phyloP scores from a whole-genome alignment of 1,139 yeast genomes.

The Candida sp. region DNA sequence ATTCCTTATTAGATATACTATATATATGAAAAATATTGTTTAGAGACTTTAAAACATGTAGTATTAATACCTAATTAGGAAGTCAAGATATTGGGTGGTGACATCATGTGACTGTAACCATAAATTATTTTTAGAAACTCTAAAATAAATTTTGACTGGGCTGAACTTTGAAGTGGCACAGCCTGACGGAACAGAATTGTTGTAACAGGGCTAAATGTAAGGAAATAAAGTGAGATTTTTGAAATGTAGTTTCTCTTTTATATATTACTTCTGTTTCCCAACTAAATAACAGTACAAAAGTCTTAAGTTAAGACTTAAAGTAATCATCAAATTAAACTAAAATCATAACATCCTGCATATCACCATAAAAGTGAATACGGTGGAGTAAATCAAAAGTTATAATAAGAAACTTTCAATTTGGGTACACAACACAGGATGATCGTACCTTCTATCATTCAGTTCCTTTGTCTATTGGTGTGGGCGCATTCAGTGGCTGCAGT shows the following conservation, averaged over 20 bases:
- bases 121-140: not conserved
- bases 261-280: too few species aligned
- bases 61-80: too few species aligned
- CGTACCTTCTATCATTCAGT: not conserved
- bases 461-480: constrained; percentile 8
- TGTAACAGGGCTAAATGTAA: too few species aligned
- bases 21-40: too few species aligned
- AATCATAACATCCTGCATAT: not conserved
- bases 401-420: not conserved
- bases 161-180: not conserved
- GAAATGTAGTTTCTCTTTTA: too few species aligned
- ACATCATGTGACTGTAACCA: not conserved
- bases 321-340: too few species aligned
- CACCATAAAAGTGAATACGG: not conserved
- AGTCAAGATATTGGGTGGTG: too few species aligned
- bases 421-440: not conserved
- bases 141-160: not conserved
- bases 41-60: too few species aligned
- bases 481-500: constrained; percentile 13
- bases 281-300: too few species aligned
- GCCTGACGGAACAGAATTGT: too few species aligned
- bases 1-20: constrained; percentile 68
- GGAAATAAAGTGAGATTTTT: too few species aligned
- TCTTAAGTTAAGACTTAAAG: too few species aligned
- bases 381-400: not conserved